These are phyloP conservation scores for Hypoxylon perforatum DNA, from an alignment of 495 filamentous ascomycete species.

Conservation along the genomic window DNA sequence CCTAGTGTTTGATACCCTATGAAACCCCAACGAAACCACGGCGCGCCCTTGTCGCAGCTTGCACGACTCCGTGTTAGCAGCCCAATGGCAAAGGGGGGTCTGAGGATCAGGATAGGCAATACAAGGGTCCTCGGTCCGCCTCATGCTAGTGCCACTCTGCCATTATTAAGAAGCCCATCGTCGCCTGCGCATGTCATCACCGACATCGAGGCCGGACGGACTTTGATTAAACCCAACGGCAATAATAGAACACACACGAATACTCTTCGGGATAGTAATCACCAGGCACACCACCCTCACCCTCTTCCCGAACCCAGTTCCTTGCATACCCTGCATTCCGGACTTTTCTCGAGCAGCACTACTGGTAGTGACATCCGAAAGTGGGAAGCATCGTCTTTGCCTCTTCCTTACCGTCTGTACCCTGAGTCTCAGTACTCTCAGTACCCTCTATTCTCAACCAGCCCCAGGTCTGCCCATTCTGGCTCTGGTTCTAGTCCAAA, in stretches of 20 bases:
- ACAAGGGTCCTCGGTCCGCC: slow-evolving; percentile 40
- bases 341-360: slow-evolving; percentile 48
- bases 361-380: slow-evolving; percentile 45
- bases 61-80: slow-evolving; percentile 42
- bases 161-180: slow-evolving; percentile 46
- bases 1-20: slow-evolving; percentile 41
- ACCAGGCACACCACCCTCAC: slow-evolving; percentile 37
- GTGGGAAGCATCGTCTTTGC: slow-evolving; percentile 39
- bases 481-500: slow-evolving; percentile 18
- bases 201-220: slow-evolving; percentile 28
- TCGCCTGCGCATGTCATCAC: slow-evolving; percentile 31
- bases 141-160: slow-evolving; percentile 24
- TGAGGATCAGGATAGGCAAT: slow-evolving; percentile 30
- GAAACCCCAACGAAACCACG: slow-evolving; percentile 46
- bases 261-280: slow-evolving; percentile 41
- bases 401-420: slow-evolving; percentile 31
- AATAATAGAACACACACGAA: slow-evolving; percentile 36
- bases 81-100: slow-evolving; percentile 29
- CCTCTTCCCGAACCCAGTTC: slow-evolving; percentile 44
- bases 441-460: slow-evolving; percentile 17
- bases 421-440: no score
- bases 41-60: slow-evolving; percentile 39
- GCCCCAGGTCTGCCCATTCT: slow-evolving; percentile 12
- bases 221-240: slow-evolving; percentile 39
- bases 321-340: slow-evolving; percentile 44